Evolutionary conservation across 2,329 filamentous ascomycete species (phyloP).

Genomic region (Hymenoscyphus fraxineus): DNA sequence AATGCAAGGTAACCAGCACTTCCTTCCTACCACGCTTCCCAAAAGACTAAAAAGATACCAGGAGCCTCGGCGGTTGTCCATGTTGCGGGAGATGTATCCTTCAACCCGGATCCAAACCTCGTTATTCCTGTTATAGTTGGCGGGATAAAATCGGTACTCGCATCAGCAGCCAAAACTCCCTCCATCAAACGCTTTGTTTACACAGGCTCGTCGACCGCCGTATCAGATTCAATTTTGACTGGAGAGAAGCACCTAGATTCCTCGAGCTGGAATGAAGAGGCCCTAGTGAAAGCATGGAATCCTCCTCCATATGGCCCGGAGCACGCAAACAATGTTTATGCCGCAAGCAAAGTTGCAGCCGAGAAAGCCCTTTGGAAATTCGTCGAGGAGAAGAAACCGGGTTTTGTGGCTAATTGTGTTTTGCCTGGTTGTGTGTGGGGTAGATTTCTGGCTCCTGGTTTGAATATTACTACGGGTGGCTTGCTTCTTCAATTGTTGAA

Average conservation of each 20-base stretch:
- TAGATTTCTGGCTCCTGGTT: neutral
- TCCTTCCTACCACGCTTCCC: neutral
- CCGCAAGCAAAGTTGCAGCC: slow-evolving; percentile 38
- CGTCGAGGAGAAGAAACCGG: slow-evolving; percentile 32
- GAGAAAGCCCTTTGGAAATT: slow-evolving; percentile 41
- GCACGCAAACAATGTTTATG: slow-evolving; percentile 32
- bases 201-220: slow-evolving; percentile 34
- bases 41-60: neutral
- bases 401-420: slow-evolving; percentile 31
- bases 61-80: slow-evolving; percentile 37
- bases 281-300: slow-evolving; percentile 36
- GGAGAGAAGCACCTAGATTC: slow-evolving; percentile 23
- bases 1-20: slow-evolving; percentile 23
- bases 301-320: slow-evolving; percentile 34
- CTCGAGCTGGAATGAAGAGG: slow-evolving; percentile 38
- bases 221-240: slow-evolving; percentile 23
- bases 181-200: slow-evolving; percentile 40
- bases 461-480: neutral
- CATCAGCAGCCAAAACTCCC: slow-evolving; percentile 35
- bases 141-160: slow-evolving; percentile 33
- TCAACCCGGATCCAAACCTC: slow-evolving; percentile 38
- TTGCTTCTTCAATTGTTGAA: neutral
- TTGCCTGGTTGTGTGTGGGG: slow-evolving; percentile 23
- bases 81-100: slow-evolving; percentile 36
- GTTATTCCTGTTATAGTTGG: slow-evolving; percentile 38